Base-by-base conservation (phyloP, 108 stramenopile genomes). In the Poteriospumella lacustris region DNA sequence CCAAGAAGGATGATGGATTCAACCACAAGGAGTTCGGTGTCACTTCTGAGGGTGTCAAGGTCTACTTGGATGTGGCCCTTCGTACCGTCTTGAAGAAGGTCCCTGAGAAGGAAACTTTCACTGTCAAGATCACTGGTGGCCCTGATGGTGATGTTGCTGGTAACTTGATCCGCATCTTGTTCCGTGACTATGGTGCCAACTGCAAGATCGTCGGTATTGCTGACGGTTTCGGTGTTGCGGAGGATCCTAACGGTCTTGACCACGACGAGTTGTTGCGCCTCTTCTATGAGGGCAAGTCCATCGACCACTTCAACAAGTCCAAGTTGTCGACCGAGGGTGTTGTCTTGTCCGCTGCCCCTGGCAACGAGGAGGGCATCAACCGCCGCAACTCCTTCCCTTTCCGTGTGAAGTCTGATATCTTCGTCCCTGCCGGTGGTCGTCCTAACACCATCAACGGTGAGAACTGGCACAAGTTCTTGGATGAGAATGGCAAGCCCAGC, bases 81-180 rank as follows among this genome's bases (percentile, higher is more conserved):
- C 87, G 88, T 15, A 85, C 86, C 42, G 87, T 84, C 12, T 73
- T 94, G 39, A 89, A 89, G 42, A 92, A 92, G 43, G 87, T 94
- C 82, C 95, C 96, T 15, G 87, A 78, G 40, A 84, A 89, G 79
- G 91, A 91, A 24, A 77, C 68, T 1, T 98, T 98, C 84, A 93
- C 92, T 2, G 82, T 96, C 81, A 96, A 95, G 83, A 87, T 98
- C 60, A 96, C 95, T 0, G 97, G 97, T 40, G 97, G 97, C 24
- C 95, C 97, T 0, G 95, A 98, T 88, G 97, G 97, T 34, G 97
- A 98, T 78, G 97, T 98, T 0, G 97, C 92, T 29, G 97, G 97
- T 15, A 98, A 98, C 82, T 92, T 95, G 84, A 88, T 98, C 68
- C 92, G 93, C 72, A 96, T 98, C 75, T 80, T 98, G 73, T 69